Evolutionary conservation across 176 grass and related monocot genomes (phyloP).

Genomic region (Musa troglodytarum): DNA sequence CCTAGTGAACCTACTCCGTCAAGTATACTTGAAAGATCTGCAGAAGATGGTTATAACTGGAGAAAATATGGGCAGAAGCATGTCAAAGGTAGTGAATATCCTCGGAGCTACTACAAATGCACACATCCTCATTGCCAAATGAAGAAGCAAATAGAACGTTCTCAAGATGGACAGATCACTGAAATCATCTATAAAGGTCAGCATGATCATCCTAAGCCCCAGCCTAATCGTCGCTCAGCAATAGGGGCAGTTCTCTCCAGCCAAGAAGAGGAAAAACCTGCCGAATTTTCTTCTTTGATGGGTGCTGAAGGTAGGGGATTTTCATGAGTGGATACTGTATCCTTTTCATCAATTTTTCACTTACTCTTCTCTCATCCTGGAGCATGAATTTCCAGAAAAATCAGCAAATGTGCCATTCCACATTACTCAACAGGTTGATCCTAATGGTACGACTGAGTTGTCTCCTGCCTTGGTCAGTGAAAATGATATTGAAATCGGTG

Average conservation of each 20-base stretch:
- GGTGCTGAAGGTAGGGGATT: conserved; percentile 51
- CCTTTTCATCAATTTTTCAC: neutral
- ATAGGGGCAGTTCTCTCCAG: conserved; percentile 41
- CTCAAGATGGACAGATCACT: conserved; percentile 77
- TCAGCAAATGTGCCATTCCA: conserved; percentile 31
- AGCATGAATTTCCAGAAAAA: conserved; percentile 52
- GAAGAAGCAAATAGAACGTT: conserved; percentile 91
- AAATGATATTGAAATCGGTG: conserved; percentile 63
- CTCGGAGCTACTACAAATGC: conserved; percentile 99
- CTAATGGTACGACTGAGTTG: conserved; percentile 39
- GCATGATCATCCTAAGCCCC: conserved; percentile 89
- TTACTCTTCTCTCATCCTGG: conserved; percentile 2
- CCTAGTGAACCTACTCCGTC: conserved; percentile 3
- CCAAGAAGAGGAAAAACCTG: conserved; percentile 65
- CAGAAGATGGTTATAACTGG: conserved; percentile 25
- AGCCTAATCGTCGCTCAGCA: conserved; percentile 59
- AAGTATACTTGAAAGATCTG: conserved; percentile 9
- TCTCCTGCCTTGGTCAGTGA: conserved; percentile 49
- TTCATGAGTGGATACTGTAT: neutral
- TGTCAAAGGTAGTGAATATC: conserved; percentile 97
- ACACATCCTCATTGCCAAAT: conserved; percentile 94
- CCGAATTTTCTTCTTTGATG: conserved; percentile 27
- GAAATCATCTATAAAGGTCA: conserved; percentile 85
- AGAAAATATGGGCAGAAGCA: conserved; percentile 49
- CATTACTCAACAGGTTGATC: conserved; percentile 41